A percentile compares a stretch with the other conserved stretches of the same genome.
Evolutionary conservation across 176 grass and related monocot species (phyloP).

Genomic region (Metroxylon sagu): DNA sequence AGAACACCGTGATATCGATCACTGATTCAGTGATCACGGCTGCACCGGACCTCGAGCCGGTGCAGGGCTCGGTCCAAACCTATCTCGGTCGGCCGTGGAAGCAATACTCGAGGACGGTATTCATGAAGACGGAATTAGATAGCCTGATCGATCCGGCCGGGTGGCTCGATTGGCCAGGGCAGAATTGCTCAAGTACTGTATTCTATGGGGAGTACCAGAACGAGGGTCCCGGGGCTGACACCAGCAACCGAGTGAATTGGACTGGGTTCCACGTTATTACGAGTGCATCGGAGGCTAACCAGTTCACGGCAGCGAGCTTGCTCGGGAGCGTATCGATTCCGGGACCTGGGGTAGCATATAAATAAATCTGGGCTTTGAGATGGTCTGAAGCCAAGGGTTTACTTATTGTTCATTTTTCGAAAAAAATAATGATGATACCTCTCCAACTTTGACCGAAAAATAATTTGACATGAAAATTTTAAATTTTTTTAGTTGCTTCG

Average conservation of each 20-base stretch:
- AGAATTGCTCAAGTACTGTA: neutral
- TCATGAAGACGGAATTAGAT: constrained; percentile 44
- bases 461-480: too few species aligned
- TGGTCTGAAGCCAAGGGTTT: too few species aligned
- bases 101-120: constrained; percentile 39
- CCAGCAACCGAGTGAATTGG: neutral
- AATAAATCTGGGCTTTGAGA: neutral
- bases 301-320: neutral
- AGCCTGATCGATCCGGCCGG: constrained; percentile 34
- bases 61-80: constrained; percentile 12
- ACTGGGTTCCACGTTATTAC: neutral
- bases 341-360: neutral
- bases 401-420: too few species aligned
- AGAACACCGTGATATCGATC: constrained; percentile 11
- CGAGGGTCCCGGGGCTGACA: neutral
- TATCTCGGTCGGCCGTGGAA: constrained; percentile 62
- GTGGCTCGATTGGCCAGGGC: constrained; percentile 44
- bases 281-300: neutral
- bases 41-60: neutral
- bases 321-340: neutral
- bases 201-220: constrained; percentile 14
- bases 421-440: too few species aligned
- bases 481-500: too few species aligned
- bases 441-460: too few species aligned
- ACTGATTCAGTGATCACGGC: neutral